Conservation (phyloP, 768 basidiomycete genomes). For the Lactarius akahatsu region DNA sequence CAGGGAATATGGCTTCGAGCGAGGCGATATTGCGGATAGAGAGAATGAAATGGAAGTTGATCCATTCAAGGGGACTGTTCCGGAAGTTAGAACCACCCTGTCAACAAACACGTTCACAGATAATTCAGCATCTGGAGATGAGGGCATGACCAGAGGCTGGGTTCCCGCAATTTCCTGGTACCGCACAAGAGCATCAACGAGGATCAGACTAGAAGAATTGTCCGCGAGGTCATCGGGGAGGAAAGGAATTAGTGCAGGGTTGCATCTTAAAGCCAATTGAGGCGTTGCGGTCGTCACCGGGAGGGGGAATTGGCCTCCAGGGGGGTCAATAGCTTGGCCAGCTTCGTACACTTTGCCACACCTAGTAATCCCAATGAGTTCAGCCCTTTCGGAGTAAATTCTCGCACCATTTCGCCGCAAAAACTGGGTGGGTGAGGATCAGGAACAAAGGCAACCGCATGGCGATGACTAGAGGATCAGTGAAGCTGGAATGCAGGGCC, state of each 20-base stretch:
- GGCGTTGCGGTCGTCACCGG: constrained; percentile 39
- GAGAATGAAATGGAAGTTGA: constrained; percentile 41
- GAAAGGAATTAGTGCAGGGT: constrained; percentile 49
- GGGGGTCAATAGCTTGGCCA: constrained; percentile 42
- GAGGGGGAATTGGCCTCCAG: constrained; percentile 46
- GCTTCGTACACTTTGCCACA: constrained; percentile 52
- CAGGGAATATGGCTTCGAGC: constrained; percentile 36
- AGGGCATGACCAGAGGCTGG: constrained; percentile 34
- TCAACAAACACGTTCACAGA: constrained; percentile 38
- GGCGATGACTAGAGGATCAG: background rate
- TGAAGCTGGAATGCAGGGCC: background rate
- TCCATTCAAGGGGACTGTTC: constrained; percentile 41
- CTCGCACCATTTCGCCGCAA: constrained; percentile 8
- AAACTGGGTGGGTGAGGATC: background rate
- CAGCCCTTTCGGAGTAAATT: background rate
- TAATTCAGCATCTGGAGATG: constrained; percentile 22
- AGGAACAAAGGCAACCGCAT: background rate
- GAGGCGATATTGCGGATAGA: constrained; percentile 35
- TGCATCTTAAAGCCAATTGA: constrained; percentile 47
- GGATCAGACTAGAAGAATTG: constrained; percentile 32
- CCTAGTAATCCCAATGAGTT: constrained; percentile 31
- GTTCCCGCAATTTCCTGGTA: constrained; percentile 39
- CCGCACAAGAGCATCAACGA: constrained; percentile 44
- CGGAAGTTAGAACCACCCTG: constrained; percentile 29
- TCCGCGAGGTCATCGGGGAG: constrained; percentile 40